Evolutionary conservation across 2,329 filamentous ascomycete genomes (phyloP).

Genomic region (Aureobasidium sp.): DNA sequence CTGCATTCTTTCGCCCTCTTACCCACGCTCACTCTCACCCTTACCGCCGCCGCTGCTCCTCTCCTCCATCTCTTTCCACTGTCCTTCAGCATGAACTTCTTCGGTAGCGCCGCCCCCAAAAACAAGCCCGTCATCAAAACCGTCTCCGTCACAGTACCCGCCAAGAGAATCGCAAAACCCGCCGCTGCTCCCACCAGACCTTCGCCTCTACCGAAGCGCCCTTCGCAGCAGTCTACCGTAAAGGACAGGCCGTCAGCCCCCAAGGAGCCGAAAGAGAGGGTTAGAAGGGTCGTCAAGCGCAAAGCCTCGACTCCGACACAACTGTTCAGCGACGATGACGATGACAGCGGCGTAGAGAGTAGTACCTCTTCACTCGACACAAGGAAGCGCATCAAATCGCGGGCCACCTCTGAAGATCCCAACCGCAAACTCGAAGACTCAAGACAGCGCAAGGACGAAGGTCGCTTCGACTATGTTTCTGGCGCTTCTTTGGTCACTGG

Average conservation of each 20-base stretch:
- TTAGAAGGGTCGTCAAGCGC: conserved; percentile 27
- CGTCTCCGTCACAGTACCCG: conserved; percentile 4
- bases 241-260: background rate
- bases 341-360: conserved; percentile 25
- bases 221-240: background rate
- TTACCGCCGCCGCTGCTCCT: background rate
- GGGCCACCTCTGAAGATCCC: conserved; percentile 28
- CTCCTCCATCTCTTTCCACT: background rate
- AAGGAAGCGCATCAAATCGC: conserved; percentile 32
- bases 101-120: conserved; percentile 7
- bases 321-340: conserved; percentile 26
- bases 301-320: conserved; percentile 31
- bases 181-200: background rate
- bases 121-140: conserved; percentile 16
- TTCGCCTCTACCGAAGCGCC: background rate
- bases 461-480: conserved; percentile 34
- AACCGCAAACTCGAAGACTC: conserved; percentile 15
- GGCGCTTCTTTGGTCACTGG: conserved; percentile 37
- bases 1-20: background rate
- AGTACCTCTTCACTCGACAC: conserved; percentile 28
- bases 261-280: conserved; percentile 14
- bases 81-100: conserved; percentile 15
- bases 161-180: conserved; percentile 1
- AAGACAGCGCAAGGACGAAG: conserved; percentile 21
- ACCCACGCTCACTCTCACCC: too few relatives aligned